Percentiles rank a stretch among this genome's conserved stretches.
phyloP scores from a whole-genome alignment of 2,329 filamentous ascomycete species.

The Phyllosticta citrichinensis region DNA sequence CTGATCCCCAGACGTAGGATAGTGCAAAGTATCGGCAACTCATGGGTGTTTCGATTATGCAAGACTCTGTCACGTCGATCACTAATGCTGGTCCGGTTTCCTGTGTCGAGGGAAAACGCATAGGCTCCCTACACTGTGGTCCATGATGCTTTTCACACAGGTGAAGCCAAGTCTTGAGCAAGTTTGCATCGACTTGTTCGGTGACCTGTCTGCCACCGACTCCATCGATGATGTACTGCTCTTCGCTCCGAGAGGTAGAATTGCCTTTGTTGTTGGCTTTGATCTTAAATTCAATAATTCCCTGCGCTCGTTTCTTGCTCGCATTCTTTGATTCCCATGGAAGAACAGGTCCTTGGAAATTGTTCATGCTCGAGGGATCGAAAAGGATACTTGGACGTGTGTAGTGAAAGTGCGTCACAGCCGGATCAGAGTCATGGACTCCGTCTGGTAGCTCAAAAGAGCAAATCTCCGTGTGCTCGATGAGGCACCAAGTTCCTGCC shows the following conservation, averaged over 20 bases:
- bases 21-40: constrained; percentile 12
- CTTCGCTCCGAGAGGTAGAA: background rate
- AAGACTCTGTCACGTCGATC: background rate
- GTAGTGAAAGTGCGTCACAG: background rate
- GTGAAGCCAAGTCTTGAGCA: background rate
- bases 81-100: background rate
- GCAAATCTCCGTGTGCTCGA: background rate
- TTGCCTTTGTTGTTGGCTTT: background rate
- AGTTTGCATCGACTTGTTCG: background rate
- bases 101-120: background rate
- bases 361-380: background rate
- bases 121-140: background rate
- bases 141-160: background rate
- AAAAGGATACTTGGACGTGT: background rate
- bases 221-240: background rate
- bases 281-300: background rate
- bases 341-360: background rate
- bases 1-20: constrained; percentile 13
- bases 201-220: background rate
- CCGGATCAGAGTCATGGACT: background rate
- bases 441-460: background rate
- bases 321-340: background rate
- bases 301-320: background rate
- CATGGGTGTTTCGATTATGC: background rate
- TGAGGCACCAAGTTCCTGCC: background rate